Conservation (phyloP, 257 asterid genomes). For the Gentiana dahurica region DNA sequence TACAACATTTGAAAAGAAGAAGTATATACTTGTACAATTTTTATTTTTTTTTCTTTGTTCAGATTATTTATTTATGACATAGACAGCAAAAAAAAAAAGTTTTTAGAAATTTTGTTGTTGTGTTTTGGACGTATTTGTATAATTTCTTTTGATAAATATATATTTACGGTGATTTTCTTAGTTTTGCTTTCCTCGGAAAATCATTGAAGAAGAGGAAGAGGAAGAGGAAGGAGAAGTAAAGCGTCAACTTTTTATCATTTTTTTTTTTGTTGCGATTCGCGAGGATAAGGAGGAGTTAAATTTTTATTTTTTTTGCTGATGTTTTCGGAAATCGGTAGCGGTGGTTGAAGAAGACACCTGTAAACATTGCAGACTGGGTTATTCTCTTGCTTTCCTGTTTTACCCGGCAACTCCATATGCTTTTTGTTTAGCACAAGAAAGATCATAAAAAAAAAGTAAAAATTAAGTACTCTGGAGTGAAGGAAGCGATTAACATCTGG, state of each 20-base stretch:
- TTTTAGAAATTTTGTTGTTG: slow-evolving; percentile 41
- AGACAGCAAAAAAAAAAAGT: slow-evolving; percentile 31
- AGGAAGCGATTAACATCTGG: slow-evolving; percentile 14
- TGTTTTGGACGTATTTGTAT: slow-evolving; percentile 18
- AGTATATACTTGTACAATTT: neutral
- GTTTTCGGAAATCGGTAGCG: slow-evolving; percentile 37
- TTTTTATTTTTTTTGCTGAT: slow-evolving; percentile 21
- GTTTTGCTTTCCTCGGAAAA: slow-evolving; percentile 13
- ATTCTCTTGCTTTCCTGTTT: neutral
- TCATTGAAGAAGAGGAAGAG: slow-evolving; percentile 12
- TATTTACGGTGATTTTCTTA: slow-evolving; percentile 23
- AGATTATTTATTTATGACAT: slow-evolving; percentile 6
- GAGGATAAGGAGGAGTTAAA: slow-evolving; percentile 7
- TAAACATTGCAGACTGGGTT: slow-evolving; percentile 8
- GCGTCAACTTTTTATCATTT: neutral
- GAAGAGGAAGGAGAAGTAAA: neutral
- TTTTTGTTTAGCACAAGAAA: neutral
- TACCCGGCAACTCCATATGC: slow-evolving; percentile 6
- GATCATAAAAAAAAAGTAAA: neutral
- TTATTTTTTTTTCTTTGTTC: neutral
- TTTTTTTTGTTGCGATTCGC: slow-evolving; percentile 27
- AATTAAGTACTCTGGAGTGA: neutral
- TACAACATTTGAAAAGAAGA: neutral
- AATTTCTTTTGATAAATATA: slow-evolving; percentile 2
- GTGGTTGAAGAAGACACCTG: slow-evolving; percentile 43